A percentile compares a stretch with the other conserved stretches of the same genome.
Evolutionary conservation across 768 basidiomycete species (phyloP).

Genomic region (Lentinula edodes): DNA sequence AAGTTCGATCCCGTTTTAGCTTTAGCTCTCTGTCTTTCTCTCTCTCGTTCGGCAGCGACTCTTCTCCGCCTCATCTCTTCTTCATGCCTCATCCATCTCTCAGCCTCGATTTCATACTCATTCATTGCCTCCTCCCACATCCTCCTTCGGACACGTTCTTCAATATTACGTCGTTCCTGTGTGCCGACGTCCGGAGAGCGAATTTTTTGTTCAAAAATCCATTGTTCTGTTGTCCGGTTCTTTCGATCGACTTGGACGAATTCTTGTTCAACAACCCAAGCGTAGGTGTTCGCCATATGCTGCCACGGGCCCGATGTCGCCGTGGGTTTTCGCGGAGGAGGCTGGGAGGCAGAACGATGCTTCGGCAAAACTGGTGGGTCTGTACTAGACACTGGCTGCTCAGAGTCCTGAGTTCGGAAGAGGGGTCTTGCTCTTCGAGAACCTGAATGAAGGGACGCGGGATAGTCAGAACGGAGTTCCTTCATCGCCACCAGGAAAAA

Average conservation of each 20-base stretch:
- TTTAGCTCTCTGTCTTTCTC: constrained; percentile 39
- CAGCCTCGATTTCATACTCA: constrained; percentile 44
- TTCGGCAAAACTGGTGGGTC: neutral
- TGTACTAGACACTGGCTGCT: neutral
- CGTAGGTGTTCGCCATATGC: constrained; percentile 37
- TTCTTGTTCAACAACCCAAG: constrained; percentile 53
- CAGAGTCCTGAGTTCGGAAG: neutral
- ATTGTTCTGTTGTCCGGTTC: constrained; percentile 52
- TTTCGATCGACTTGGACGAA: constrained; percentile 34
- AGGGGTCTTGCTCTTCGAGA: neutral
- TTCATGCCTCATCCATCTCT: constrained; percentile 48
- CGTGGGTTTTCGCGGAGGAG: neutral
- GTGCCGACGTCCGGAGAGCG: constrained; percentile 27
- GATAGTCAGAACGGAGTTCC: neutral
- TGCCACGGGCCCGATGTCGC: constrained; percentile 25
- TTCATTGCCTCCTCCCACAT: constrained; percentile 51
- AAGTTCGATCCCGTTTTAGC: constrained; percentile 18
- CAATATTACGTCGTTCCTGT: constrained; percentile 15
- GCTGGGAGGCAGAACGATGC: neutral
- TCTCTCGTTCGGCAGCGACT: constrained; percentile 29
- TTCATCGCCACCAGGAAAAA: neutral
- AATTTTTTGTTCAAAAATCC: constrained; percentile 59
- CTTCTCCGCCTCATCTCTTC: constrained; percentile 35
- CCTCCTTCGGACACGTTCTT: constrained; percentile 28
- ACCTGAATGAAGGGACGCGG: neutral